phyloP scores from a whole-genome alignment of 1,284 basidiomycete species.

The Pholiota adiposa region DNA sequence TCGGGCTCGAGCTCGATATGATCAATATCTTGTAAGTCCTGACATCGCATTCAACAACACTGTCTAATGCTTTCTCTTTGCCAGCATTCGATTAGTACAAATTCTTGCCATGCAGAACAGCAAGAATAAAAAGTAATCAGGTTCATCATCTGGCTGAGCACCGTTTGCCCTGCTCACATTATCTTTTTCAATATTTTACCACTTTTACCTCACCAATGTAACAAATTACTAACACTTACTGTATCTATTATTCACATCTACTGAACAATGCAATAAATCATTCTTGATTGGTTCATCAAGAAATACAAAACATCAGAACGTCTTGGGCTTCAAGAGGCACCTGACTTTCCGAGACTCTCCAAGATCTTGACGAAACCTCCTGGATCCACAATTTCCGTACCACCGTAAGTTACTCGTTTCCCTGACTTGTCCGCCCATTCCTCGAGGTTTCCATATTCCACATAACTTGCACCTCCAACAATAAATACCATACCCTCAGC shows the following conservation, averaged over 20 bases:
- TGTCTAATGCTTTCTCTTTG: constrained; percentile 4
- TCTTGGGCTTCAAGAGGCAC: constrained; percentile 6
- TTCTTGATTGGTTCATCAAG: not conserved
- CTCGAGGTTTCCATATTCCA: constrained; percentile 95
- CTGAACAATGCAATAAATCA: not conserved
- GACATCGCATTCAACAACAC: not conserved
- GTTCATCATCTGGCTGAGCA: too few species aligned
- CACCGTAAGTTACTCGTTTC: constrained; percentile 91
- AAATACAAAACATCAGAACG: not conserved
- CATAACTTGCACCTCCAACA: constrained; percentile 96
- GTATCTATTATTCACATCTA: not conserved
- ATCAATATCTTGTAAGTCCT: constrained; percentile 76
- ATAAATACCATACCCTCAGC: constrained; percentile 92
- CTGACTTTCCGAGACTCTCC: constrained; percentile 60
- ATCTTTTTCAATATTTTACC: too few species aligned
- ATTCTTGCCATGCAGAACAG: constrained; percentile 73
- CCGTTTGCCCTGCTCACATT: too few species aligned
- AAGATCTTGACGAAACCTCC: constrained; percentile 80
- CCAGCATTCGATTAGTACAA: constrained; percentile 80
- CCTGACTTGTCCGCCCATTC: constrained; percentile 86
- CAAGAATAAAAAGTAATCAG: constrained; percentile 40
- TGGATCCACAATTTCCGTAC: constrained; percentile 94
- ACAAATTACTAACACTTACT: not conserved
- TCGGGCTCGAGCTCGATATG: constrained; percentile 84
- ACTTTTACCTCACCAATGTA: not conserved